These are phyloP conservation scores for Phaeosphaeriaceae sp. DNA, from an alignment of 2,329 filamentous ascomycete species.

Conservation along the genomic window DNA sequence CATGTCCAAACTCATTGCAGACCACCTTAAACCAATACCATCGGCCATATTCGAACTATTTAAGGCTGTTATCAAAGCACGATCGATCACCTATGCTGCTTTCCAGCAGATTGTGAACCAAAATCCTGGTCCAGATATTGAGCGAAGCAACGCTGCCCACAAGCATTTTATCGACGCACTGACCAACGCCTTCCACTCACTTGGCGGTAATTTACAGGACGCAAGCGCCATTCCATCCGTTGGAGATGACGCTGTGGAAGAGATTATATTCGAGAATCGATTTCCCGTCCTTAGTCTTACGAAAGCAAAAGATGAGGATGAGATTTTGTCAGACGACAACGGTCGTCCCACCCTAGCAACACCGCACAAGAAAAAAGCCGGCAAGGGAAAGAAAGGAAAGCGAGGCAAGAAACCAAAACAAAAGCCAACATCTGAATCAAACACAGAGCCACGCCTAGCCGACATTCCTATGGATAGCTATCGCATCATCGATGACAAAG, in stretches of 20 bases:
- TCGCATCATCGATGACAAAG: slow-evolving; percentile 51
- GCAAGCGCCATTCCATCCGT: slow-evolving; percentile 9
- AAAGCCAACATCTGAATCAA: slow-evolving; percentile 21
- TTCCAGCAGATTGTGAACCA: slow-evolving; percentile 45
- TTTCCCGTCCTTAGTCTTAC: slow-evolving; percentile 19
- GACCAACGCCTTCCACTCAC: slow-evolving; percentile 42
- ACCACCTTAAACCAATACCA: slow-evolving; percentile 44
- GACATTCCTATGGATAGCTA: slow-evolving; percentile 56
- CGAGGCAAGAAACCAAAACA: slow-evolving; percentile 31
- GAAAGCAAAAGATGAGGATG: slow-evolving; percentile 4
- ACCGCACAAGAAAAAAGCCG: slow-evolving; percentile 23
- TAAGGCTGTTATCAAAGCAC: slow-evolving; percentile 49
- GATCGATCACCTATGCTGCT: slow-evolving; percentile 21
- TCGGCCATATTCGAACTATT: slow-evolving; percentile 47
- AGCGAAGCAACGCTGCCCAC: slow-evolving; percentile 51
- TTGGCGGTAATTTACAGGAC: slow-evolving; percentile 44
- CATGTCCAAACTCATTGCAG: slow-evolving; percentile 51
- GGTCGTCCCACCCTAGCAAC: slow-evolving; percentile 15
- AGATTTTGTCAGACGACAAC: slow-evolving; percentile 12
- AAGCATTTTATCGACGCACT: slow-evolving; percentile 54
- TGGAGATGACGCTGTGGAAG: slow-evolving; percentile 16
- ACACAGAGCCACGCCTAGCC: slow-evolving; percentile 28
- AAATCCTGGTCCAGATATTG: slow-evolving; percentile 45
- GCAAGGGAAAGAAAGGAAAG: slow-evolving; percentile 40
- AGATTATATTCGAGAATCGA: slow-evolving; percentile 18